Percentiles rank a stretch among this genome's conserved stretches.
Conservation (phyloP, 148 eudicot species). For the Nepenthes gracilis region DNA sequence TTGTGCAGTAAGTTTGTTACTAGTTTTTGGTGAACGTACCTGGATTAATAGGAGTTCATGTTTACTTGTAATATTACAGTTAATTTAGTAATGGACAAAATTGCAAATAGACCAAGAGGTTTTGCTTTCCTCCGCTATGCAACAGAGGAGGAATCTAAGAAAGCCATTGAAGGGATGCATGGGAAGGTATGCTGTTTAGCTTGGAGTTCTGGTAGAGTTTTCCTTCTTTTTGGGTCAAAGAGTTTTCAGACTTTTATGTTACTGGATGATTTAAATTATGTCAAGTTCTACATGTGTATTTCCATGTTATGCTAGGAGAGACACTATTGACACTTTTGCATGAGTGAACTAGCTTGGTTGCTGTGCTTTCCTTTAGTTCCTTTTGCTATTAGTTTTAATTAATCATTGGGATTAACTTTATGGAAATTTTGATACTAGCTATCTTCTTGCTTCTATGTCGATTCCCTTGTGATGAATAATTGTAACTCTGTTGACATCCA, state of each 20-base stretch:
- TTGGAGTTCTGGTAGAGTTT: not conserved
- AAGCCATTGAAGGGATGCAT: slow-evolving; percentile 83
- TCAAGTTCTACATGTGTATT: not conserved
- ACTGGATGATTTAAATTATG: not conserved
- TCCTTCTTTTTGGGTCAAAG: not conserved
- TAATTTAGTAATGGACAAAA: slow-evolving; percentile 73
- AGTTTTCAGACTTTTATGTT: not conserved
- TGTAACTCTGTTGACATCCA: too few species aligned
- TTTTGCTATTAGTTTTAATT: too few species aligned
- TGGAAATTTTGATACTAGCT: too few species aligned
- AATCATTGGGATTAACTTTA: too few species aligned
- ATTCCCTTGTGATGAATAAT: too few species aligned
- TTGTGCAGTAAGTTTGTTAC: too few species aligned
- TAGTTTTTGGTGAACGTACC: too few species aligned
- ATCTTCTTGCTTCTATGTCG: too few species aligned
- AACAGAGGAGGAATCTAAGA: slow-evolving; percentile 65
- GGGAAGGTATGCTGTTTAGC: slow-evolving; percentile 52
- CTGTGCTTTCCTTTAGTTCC: too few species aligned
- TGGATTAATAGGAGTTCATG: not conserved
- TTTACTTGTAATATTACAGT: slow-evolving; percentile 25
- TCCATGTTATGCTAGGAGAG: not conserved
- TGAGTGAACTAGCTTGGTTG: too few species aligned
- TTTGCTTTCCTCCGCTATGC: slow-evolving; percentile 75
- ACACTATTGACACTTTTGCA: too few species aligned
- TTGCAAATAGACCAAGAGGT: slow-evolving; percentile 84